These are phyloP conservation scores for Sarcomyxa edulis DNA, from an alignment of 768 basidiomycete species.

Conservation along the genomic window DNA sequence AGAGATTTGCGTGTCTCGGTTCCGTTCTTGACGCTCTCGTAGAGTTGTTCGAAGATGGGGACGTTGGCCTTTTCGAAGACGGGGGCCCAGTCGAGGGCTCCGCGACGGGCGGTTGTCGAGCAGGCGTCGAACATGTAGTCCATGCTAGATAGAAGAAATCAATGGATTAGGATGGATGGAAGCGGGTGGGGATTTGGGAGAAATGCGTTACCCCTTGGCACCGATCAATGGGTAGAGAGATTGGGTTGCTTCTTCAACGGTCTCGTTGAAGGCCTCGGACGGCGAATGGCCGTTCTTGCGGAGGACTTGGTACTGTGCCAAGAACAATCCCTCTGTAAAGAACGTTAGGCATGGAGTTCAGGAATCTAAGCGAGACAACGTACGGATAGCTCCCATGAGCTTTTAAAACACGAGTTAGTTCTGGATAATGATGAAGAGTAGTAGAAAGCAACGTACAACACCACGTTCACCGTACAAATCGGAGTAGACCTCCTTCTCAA, in stretches of 20 bases:
- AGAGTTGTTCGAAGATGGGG: constrained; percentile 92
- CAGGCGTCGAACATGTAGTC: constrained; percentile 99
- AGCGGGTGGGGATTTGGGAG: background rate
- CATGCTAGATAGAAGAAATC: constrained; percentile 51
- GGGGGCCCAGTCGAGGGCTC: constrained; percentile 98
- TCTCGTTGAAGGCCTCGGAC: constrained; percentile 99
- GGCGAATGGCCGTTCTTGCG: constrained; percentile 95
- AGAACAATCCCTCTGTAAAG: constrained; percentile 86
- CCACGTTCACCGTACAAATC: constrained; percentile 99
- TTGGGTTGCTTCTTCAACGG: constrained; percentile 99
- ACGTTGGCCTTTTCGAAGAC: constrained; percentile 92
- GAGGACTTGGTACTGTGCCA: constrained; percentile 97
- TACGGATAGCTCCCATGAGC: constrained; percentile 97
- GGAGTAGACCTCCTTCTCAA: constrained; percentile 99
- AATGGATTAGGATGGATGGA: background rate
- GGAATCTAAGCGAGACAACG: constrained; percentile 22
- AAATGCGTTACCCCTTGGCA: constrained; percentile 73
- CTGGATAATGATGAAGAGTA: constrained; percentile 7
- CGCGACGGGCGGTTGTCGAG: constrained; percentile 98
- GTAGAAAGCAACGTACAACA: constrained; percentile 61
- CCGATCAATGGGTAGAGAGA: constrained; percentile 97
- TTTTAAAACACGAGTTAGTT: constrained; percentile 23
- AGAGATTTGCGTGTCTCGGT: constrained; percentile 96
- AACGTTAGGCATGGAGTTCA: background rate
- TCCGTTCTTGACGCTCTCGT: constrained; percentile 91